A percentile compares a stretch with the other conserved stretches of the same genome.
These are phyloP conservation scores for Tylopilus rubrobrunneus DNA, from an alignment of 768 basidiomycete species.

Conservation along the genomic window DNA sequence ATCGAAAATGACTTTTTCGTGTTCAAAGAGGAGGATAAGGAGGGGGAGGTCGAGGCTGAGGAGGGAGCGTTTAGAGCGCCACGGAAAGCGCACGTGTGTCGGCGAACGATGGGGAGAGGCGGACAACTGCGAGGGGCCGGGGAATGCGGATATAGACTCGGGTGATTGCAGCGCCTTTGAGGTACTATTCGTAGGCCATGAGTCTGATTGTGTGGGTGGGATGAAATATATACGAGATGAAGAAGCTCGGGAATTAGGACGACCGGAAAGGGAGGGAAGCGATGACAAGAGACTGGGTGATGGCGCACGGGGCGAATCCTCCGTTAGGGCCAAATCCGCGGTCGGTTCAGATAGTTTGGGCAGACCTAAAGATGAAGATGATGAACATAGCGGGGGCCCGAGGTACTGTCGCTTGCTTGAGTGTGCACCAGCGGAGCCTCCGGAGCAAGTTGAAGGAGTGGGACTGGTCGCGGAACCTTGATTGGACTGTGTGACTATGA, in stretches of 20 bases:
- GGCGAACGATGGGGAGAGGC: constrained; percentile 3
- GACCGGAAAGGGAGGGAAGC: constrained; percentile 23
- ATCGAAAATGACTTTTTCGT: constrained; percentile 16
- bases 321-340: constrained; percentile 3
- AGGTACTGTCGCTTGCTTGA: constrained; percentile 12
- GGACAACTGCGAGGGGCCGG: not conserved
- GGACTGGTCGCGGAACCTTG: constrained; percentile 7
- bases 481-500: constrained; percentile 6
- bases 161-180: not conserved
- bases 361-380: constrained; percentile 26
- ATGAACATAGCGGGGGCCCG: constrained; percentile 16
- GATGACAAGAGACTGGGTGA: constrained; percentile 24
- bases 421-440: constrained; percentile 3
- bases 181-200: not conserved
- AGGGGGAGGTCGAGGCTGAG: constrained; percentile 10
- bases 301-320: constrained; percentile 11
- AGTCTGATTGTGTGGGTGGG: constrained; percentile 7
- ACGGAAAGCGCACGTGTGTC: not conserved
- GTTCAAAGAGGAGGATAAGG: not conserved
- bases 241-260: constrained; percentile 2
- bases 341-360: constrained; percentile 14
- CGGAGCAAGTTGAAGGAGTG: constrained; percentile 16
- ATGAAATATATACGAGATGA: constrained; percentile 8
- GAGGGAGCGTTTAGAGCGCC: constrained; percentile 12
- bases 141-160: not conserved